These are phyloP conservation scores for Kurtzmaniella quercitrusa DNA, from an alignment of 1,139 yeast species.

Conservation along the genomic window DNA sequence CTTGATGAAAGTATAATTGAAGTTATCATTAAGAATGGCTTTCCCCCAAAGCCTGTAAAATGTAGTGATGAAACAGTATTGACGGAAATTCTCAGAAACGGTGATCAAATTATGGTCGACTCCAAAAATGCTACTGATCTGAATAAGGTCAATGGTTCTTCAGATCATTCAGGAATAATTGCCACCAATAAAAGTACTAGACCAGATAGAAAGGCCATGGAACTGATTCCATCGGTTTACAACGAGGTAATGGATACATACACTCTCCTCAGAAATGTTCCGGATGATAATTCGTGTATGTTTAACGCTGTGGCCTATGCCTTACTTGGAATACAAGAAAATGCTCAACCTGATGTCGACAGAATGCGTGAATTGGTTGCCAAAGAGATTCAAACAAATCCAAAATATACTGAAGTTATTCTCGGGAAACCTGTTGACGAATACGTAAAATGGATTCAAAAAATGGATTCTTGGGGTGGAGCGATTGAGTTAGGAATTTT, in stretches of 20 bases:
- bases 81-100: conserved; percentile 43
- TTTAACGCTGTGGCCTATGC: conserved; percentile 67
- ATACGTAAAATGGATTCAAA: conserved; percentile 60
- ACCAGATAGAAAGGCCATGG: not conserved
- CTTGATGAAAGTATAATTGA: conserved; percentile 6
- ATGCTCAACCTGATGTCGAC: conserved; percentile 11
- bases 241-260: conserved; percentile 19
- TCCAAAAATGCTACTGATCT: not conserved
- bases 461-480: conserved; percentile 78
- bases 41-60: conserved; percentile 36
- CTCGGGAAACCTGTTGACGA: conserved; percentile 50
- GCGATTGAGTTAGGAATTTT: conserved; percentile 74
- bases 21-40: not conserved
- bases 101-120: conserved; percentile 53
- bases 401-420: conserved; percentile 53
- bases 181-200: not conserved
- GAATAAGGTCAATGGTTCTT: conserved; percentile 5
- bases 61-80: conserved; percentile 14
- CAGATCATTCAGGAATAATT: conserved; percentile 1
- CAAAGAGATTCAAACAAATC: conserved; percentile 39
- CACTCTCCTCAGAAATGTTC: conserved; percentile 55
- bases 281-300: conserved; percentile 79
- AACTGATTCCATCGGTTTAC: conserved; percentile 23
- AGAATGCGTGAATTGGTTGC: conserved; percentile 46
- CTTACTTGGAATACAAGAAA: conserved; percentile 23